Percentiles rank a stretch among this genome's conserved stretches.
phyloP scores from a whole-genome alignment of 73 alveolate species.

The Breviolum minutum region DNA sequence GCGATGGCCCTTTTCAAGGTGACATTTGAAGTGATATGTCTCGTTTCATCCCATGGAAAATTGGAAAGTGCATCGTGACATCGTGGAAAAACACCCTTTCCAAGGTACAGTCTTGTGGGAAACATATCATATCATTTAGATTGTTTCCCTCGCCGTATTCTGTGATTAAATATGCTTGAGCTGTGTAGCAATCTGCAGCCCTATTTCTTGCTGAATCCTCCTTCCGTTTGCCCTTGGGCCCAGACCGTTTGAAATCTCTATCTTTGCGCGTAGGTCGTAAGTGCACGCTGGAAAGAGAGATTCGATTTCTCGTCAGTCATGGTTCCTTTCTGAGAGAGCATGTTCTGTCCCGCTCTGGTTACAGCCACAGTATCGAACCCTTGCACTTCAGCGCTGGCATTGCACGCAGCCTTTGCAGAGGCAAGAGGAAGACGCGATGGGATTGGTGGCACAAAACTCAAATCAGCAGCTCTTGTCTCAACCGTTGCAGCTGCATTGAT shows the following conservation, averaged over 20 bases:
- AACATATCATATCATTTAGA: no score
- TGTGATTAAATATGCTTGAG: no score
- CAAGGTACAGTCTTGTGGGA: no score
- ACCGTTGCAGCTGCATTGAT: not conserved
- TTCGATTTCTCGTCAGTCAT: not conserved
- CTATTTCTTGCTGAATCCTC: not conserved
- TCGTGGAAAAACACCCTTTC: no score
- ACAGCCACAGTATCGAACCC: not conserved
- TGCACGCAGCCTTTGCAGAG: not conserved
- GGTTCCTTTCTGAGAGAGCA: not conserved
- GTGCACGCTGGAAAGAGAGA: not conserved
- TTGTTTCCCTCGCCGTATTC: no score
- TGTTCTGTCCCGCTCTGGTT: not conserved
- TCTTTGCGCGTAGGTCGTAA: not conserved
- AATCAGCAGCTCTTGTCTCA: not conserved
- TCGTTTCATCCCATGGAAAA: no score
- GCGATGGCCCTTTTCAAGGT: no score
- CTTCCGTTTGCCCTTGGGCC: conserved; percentile 21
- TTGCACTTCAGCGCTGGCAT: not conserved
- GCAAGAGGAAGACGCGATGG: not conserved
- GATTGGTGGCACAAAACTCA: not conserved
- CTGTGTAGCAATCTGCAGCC: no score
- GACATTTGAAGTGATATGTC: no score
- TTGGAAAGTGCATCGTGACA: no score
- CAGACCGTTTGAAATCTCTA: not conserved